These are phyloP conservation scores for Colletotrichum tabaci DNA, from an alignment of 2,329 filamentous ascomycete species.

Conservation along the genomic window DNA sequence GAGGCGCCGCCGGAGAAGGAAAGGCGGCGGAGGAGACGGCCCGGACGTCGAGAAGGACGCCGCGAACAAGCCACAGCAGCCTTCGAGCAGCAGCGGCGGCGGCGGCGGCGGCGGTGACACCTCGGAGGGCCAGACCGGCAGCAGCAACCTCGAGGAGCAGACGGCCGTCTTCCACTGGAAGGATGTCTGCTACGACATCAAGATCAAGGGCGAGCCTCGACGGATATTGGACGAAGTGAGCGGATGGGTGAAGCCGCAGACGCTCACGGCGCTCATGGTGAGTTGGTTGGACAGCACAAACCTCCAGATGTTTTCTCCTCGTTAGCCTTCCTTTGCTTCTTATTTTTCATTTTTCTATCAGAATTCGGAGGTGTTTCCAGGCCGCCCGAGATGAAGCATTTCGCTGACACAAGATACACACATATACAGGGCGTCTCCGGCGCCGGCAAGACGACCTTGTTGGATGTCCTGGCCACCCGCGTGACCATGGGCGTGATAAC, in stretches of 20 bases:
- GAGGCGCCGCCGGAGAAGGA: constrained; percentile 64
- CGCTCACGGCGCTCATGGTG: constrained; percentile 75
- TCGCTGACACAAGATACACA: neutral
- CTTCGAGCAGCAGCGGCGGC: too few relatives aligned
- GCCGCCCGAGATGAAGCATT: too few relatives aligned
- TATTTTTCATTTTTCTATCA: too few relatives aligned
- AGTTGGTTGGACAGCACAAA: constrained; percentile 51
- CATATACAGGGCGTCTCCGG: constrained; percentile 36
- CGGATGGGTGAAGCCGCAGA: constrained; percentile 80
- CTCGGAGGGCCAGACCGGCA: constrained; percentile 44
- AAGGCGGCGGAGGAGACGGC: constrained; percentile 59
- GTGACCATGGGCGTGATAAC: constrained; percentile 78
- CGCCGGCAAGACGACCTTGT: constrained; percentile 66
- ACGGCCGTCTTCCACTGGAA: constrained; percentile 79
- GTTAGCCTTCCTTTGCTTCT: too few relatives aligned
- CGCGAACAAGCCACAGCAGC: neutral
- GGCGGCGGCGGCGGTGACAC: too few relatives aligned
- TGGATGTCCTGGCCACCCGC: constrained; percentile 73
- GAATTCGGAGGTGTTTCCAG: too few relatives aligned
- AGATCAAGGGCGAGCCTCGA: constrained; percentile 72
- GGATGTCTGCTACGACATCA: constrained; percentile 78
- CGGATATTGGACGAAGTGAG: constrained; percentile 77
- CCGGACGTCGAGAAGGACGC: neutral
- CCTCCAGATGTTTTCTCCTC: too few relatives aligned
- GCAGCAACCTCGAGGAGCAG: constrained; percentile 61